These are phyloP conservation scores for Colletotrichum navitas DNA, from an alignment of 2,329 filamentous ascomycete species.

Conservation along the genomic window DNA sequence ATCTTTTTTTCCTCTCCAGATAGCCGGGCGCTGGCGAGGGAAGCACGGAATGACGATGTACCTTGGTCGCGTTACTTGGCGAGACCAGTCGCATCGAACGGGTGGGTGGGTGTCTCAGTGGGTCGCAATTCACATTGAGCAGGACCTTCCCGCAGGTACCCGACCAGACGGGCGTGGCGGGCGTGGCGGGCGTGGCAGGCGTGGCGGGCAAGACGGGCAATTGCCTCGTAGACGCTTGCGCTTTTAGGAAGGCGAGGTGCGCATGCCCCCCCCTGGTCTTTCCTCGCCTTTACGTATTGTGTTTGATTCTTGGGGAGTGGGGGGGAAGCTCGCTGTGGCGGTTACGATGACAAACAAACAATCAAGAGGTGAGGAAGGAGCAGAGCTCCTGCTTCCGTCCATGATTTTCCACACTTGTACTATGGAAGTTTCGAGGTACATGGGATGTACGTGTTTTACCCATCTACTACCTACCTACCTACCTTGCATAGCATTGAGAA, in stretches of 20 bases:
- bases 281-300: not conserved
- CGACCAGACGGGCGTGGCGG: not conserved
- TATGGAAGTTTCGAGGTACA: conserved; percentile 9
- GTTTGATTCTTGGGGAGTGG: not conserved
- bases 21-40: conserved; percentile 1
- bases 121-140: conserved; percentile 31
- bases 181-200: conserved; percentile 31
- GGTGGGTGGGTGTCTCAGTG: conserved; percentile 8
- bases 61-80: conserved; percentile 20
- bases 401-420: not conserved
- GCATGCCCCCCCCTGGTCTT: not conserved
- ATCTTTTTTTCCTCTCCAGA: not conserved
- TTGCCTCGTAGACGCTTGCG: conserved; percentile 31
- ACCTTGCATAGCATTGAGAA: conserved; percentile 25
- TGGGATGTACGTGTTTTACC: not conserved
- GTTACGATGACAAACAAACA: not conserved
- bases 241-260: conserved; percentile 32
- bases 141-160: conserved; percentile 24
- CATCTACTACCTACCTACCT: no score
- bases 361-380: not conserved
- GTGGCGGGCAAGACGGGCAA: conserved; percentile 28
- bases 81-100: conserved; percentile 24
- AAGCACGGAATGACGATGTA: conserved; percentile 2
- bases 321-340: not conserved
- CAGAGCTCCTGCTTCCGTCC: not conserved